A percentile compares a stretch with the other conserved stretches of the same genome.
Conservation (phyloP, 176 grass and related monocot genomes). For the Poa annua region DNA sequence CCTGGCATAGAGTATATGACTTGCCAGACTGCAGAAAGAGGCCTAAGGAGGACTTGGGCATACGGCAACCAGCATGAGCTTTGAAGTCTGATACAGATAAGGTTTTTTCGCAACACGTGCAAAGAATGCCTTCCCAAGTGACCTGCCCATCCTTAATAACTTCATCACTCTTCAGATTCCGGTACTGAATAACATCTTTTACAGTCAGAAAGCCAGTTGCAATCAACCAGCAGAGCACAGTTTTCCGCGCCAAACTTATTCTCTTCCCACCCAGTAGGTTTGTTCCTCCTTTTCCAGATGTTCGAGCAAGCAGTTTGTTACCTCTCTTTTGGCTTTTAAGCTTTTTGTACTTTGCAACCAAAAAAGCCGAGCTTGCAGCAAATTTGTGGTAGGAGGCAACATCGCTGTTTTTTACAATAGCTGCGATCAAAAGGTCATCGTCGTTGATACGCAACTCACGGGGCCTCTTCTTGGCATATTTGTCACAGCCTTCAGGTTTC, state of each 20-base stretch:
- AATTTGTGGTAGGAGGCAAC: conserved; percentile 65
- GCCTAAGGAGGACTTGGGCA: conserved; percentile 68
- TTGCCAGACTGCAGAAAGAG: conserved; percentile 90
- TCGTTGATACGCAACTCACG: conserved; percentile 86
- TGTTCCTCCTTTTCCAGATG: conserved; percentile 57
- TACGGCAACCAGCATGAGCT: conserved; percentile 67
- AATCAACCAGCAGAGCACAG: conserved; percentile 96
- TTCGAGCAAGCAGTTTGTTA: conserved; percentile 53
- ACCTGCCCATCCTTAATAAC: conserved; percentile 81
- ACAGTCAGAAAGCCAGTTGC: conserved; percentile 78
- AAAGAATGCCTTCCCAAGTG: conserved; percentile 85
- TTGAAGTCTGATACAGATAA: conserved; percentile 84
- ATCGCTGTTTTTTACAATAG: conserved; percentile 95
- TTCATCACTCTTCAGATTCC: conserved; percentile 62
- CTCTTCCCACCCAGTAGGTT: conserved; percentile 68
- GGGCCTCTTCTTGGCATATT: conserved; percentile 67
- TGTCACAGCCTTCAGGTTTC: conserved; percentile 48
- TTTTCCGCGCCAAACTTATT: conserved; percentile 75
- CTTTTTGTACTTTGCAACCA: conserved; percentile 55
- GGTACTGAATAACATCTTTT: conserved; percentile 87
- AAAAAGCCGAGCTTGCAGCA: conserved; percentile 36
- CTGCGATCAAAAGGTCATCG: conserved; percentile 90
- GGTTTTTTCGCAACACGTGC: conserved; percentile 73
- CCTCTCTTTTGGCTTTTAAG: conserved; percentile 53
- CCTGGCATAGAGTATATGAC: conserved; percentile 81